Evolutionary conservation across 2,329 filamentous ascomycete genomes (phyloP).

Genomic region (Colletotrichum sp.): DNA sequence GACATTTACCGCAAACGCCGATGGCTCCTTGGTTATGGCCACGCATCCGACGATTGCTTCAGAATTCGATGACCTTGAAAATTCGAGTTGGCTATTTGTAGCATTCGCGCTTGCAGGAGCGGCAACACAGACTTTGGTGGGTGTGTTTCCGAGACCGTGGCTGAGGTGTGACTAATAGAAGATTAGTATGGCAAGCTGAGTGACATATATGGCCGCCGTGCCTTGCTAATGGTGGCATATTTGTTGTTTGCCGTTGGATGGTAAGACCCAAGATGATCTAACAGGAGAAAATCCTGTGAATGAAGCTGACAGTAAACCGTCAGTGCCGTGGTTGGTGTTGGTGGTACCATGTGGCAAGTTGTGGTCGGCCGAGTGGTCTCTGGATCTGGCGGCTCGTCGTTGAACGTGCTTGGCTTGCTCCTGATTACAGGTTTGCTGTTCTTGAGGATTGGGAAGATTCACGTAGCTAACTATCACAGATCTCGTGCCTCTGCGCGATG

Average conservation of each 20-base stretch:
- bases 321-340: constrained; percentile 42
- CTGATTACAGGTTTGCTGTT: constrained; percentile 51
- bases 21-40: constrained; percentile 69
- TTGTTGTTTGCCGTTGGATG: constrained; percentile 56
- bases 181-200: constrained; percentile 58
- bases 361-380: constrained; percentile 57
- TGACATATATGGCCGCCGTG: constrained; percentile 60
- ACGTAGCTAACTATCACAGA: constrained; percentile 33
- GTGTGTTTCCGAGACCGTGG: constrained; percentile 17
- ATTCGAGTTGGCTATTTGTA: constrained; percentile 55
- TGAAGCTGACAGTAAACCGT: constrained; percentile 7
- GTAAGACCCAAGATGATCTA: constrained; percentile 37
- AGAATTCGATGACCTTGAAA: constrained; percentile 60
- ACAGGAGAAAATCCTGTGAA: background rate
- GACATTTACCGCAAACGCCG: constrained; percentile 70
- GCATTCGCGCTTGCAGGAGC: constrained; percentile 35
- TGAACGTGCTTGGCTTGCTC: constrained; percentile 55
- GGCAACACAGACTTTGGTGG: constrained; percentile 44
- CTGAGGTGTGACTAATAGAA: background rate
- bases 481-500: constrained; percentile 55
- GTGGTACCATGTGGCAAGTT: constrained; percentile 51
- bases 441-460: background rate
- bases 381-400: constrained; percentile 56
- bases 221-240: constrained; percentile 53
- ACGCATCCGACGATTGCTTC: constrained; percentile 68